Evolutionary conservation across 2,329 filamentous ascomycete genomes (phyloP), one percentile per base, ranked within the genome.

Genomic region (Reticulascus tulasneorum): DNA sequence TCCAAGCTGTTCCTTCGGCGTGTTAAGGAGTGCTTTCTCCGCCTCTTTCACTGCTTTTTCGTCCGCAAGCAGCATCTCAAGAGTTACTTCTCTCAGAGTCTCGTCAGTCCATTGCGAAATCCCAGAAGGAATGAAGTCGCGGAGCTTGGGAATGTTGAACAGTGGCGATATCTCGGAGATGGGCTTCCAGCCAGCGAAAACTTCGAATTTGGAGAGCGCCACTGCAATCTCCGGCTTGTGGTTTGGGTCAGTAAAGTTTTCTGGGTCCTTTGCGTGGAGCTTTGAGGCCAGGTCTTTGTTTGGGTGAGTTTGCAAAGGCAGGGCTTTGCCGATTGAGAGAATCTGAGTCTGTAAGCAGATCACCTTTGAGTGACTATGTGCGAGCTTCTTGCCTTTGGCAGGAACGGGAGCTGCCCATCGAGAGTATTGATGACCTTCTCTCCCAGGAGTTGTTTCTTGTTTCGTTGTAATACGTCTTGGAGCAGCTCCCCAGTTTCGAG

Each of bases 141-240:
- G 61, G 1, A 84, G 61, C 4, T 71, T 65, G 19, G 73, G 60
- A 18, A 84, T 60, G 25, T 71, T 59, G 50, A 87, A 71, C 2
- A 87, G 59, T 0, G 64, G 53, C 21, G 77, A 59, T 38, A 89
- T 79, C 3, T 79, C 66, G 9, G 59, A 51, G 0, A 84, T 62
- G 0, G 82, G 77, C 52, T 86, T 88, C 65, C 81, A 89, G 6
- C 84, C 84, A 9, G 79, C 81, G 48, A 90, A 89, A 0, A 84
- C 78, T 55, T 89, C 84, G 49, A 90, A 89, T 16, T 78, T 74
- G 10, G 73, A 70, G 1, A 89, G 61, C 0, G 84, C 84, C 2
- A 90, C 65, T 1, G 84, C 84, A 35, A 90, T 89, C 53, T 90
- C 84, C 2, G 85, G 84, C 60, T 89, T 89, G 66, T 89, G 84